phyloP scores from a whole-genome alignment of 768 basidiomycete genomes.

The Kondoa subrosea region DNA sequence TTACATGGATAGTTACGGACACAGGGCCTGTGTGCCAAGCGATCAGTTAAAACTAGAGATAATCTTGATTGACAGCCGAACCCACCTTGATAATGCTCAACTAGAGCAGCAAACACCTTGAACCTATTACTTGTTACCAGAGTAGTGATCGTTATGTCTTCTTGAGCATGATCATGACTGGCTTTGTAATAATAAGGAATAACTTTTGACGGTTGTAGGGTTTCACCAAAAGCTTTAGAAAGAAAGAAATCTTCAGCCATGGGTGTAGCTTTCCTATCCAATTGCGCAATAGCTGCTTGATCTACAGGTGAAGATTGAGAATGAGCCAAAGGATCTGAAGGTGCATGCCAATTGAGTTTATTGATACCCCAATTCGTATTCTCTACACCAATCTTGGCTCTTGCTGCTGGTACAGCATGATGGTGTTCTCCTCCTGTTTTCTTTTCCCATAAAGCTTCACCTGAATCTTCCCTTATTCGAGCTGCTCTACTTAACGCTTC shows the following conservation, averaged over 20 bases:
- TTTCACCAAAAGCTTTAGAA: constrained; percentile 29
- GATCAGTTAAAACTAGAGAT: neutral
- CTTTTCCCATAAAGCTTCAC: neutral
- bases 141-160: constrained; percentile 71
- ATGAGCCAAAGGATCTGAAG: constrained; percentile 12
- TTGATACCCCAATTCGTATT: constrained; percentile 23
- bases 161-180: constrained; percentile 35
- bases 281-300: neutral
- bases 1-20: constrained; percentile 64
- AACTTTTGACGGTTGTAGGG: constrained; percentile 48
- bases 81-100: constrained; percentile 58
- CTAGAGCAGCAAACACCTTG: constrained; percentile 52
- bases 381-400: constrained; percentile 19
- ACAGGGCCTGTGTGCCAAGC: constrained; percentile 46
- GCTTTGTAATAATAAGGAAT: constrained; percentile 69
- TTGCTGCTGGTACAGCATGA: constrained; percentile 13
- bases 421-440: constrained; percentile 1
- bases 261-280: neutral
- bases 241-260: constrained; percentile 28
- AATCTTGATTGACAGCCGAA: constrained; percentile 1
- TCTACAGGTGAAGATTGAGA: constrained; percentile 3
- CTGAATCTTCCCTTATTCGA: constrained; percentile 8
- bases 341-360: constrained; percentile 23
- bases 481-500: neutral
- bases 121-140: constrained; percentile 65